Base-by-base conservation (phyloP, 192 early-diverging fungal species). In the Backusella macrospora region DNA sequence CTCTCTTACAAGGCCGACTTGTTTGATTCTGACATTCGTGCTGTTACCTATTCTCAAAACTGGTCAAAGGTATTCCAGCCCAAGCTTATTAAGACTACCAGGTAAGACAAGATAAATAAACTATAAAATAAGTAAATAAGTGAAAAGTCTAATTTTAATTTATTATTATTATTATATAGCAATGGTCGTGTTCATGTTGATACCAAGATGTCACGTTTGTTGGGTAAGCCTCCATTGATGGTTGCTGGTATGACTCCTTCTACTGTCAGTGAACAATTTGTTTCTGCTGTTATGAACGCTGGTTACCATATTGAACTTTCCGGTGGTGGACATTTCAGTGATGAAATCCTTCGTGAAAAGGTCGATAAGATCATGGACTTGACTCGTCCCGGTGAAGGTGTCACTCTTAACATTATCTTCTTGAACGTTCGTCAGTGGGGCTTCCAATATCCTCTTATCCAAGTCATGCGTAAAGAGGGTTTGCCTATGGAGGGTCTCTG, bases 171-270 rank as follows among this genome's bases (percentile, higher is more conserved):
- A 34, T 34, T 34, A 34, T 34, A 34, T 62, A 81, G 80, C 70
- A 88, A 90, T 59, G 90, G 87, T 69, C 77, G 87, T 47, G 73
- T 97, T 29, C 95, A 96, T 72, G 82, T 98, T 18, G 95, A 96
- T 80, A 95, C 94, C 16, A 84, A 85, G 7, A 94, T 98, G 90
- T 89, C 89, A 39, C 90, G 93, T 40, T 84, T 96, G n/a, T 74
- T 96, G 52, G 91, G 92, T 59, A 91, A 93, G 82, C 92, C 97
- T 7, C 93, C 97, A 47, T 75, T 98, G 42, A 96, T 96, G 97
- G 94, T 96, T 62, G 93, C 94, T 23, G 97, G 97, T 42, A 97
- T 97, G 96, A 95, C 93, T 2, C 96, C 95, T 5, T 92, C 91
- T 5, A 97, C 97, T 6, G 90, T 87, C 73, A 91, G 85, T 68